Conservation (phyloP, 208 protist genomes). For the Wallacemonas sp. region DNA sequence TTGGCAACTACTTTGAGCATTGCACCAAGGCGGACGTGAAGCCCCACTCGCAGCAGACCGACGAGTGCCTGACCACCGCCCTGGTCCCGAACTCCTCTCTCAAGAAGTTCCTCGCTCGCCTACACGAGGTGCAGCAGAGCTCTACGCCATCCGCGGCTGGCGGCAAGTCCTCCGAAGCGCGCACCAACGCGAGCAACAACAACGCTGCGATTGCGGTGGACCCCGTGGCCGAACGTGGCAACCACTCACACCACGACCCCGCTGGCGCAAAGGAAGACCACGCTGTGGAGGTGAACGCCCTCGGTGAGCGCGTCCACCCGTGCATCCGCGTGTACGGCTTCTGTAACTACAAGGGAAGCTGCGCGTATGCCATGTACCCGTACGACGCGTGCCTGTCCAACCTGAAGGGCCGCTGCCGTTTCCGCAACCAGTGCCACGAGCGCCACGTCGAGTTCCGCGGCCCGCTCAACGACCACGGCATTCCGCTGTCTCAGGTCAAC, state of each 20-base stretch:
- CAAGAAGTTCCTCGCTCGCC: conserved; percentile 74
- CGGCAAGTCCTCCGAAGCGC: conserved; percentile 19
- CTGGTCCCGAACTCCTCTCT: conserved; percentile 84
- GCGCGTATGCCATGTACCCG: conserved; percentile 86
- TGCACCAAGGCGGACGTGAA: conserved; percentile 49
- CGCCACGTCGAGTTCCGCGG: conserved; percentile 83
- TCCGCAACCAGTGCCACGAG: conserved; percentile 86
- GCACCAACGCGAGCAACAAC: conserved; percentile 19
- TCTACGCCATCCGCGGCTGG: background rate
- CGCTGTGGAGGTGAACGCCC: conserved; percentile 44
- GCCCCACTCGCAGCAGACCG: conserved; percentile 74
- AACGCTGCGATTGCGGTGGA: background rate
- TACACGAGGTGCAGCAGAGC: conserved; percentile 40
- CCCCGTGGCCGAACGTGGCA: conserved; percentile 8
- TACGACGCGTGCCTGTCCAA: conserved; percentile 89
- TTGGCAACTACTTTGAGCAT: conserved; percentile 73
- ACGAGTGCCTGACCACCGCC: conserved; percentile 59
- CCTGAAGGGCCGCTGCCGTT: conserved; percentile 89
- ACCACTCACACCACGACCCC: conserved; percentile 11
- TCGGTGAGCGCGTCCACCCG: conserved; percentile 77
- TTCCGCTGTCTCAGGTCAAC: conserved; percentile 17
- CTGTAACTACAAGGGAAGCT: conserved; percentile 89
- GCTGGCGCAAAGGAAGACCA: conserved; percentile 13
- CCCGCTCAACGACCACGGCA: conserved; percentile 57
- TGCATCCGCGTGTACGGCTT: conserved; percentile 89